phyloP scores from a whole-genome alignment of 2,329 filamentous ascomycete genomes.

The Beauveria medogensis region DNA sequence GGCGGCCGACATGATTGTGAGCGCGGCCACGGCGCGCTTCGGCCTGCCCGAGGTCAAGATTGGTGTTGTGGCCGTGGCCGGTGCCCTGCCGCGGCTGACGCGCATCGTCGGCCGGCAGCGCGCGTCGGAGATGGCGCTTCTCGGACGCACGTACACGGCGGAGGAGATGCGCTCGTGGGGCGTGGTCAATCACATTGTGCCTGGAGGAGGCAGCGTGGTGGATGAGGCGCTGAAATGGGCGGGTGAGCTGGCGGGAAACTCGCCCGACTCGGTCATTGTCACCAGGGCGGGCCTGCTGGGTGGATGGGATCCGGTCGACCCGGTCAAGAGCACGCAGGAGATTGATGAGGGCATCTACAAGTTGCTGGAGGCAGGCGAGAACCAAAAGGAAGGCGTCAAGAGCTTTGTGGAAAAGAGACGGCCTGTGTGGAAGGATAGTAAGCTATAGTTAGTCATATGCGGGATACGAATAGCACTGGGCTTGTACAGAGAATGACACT shows the following conservation, averaged over 20 bases:
- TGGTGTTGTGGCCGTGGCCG: constrained; percentile 64
- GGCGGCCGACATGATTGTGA: constrained; percentile 66
- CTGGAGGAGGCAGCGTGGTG: constrained; percentile 36
- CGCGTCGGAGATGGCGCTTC: constrained; percentile 63
- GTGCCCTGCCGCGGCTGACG: constrained; percentile 59
- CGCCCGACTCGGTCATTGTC: constrained; percentile 70
- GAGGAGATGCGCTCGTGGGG: constrained; percentile 57
- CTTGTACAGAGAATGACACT: too few relatives aligned
- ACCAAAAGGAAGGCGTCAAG: constrained; percentile 64
- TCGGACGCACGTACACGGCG: constrained; percentile 52
- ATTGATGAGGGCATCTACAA: constrained; percentile 51
- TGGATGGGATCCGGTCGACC: constrained; percentile 63
- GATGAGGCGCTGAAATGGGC: constrained; percentile 55
- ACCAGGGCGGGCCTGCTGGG: constrained; percentile 61
- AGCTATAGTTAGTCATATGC: constrained; percentile 32
- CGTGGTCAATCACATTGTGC: constrained; percentile 59
- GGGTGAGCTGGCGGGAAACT: constrained; percentile 52
- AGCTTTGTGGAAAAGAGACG: constrained; percentile 72
- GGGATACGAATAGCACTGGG: too few relatives aligned
- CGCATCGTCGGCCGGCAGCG: constrained; percentile 59
- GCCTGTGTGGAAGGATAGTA: constrained; percentile 59
- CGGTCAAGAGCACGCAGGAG: constrained; percentile 51
- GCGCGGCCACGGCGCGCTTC: constrained; percentile 50
- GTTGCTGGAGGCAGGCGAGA: constrained; percentile 56
- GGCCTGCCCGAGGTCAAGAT: constrained; percentile 63